Conservation (phyloP, 306 rosid species). For the Trifolium subterraneum region DNA sequence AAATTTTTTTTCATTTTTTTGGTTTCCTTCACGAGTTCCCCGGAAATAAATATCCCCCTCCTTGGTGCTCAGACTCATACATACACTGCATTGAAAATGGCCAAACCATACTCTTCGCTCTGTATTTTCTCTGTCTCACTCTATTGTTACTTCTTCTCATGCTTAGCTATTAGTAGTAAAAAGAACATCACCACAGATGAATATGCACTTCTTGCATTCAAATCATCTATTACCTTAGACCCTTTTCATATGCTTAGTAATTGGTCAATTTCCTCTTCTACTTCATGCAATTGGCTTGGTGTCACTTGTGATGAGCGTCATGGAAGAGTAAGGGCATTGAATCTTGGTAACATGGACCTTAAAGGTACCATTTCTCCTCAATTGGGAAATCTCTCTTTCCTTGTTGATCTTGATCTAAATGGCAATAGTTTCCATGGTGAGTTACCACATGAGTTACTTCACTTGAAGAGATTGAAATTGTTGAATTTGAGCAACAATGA, state of each 20-base stretch:
- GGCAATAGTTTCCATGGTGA: constrained; percentile 4
- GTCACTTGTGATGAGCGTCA: constrained; percentile 8
- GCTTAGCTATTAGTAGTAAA: background rate
- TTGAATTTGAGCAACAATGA: constrained; percentile 1
- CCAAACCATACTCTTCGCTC: background rate
- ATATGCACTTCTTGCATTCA: constrained; percentile 28
- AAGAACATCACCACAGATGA: background rate
- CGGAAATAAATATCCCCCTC: background rate
- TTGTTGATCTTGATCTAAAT: constrained; percentile 31
- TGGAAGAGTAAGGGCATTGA: constrained; percentile 5
- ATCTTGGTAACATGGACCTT: constrained; percentile 14
- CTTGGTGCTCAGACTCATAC: background rate
- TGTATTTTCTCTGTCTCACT: background rate
- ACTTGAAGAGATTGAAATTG: background rate
- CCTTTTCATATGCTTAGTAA: constrained; percentile 4
- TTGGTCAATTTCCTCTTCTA: constrained; percentile 18
- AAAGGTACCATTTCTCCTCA: constrained; percentile 25
- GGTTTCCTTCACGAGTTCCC: no score
- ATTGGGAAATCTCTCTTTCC: constrained; percentile 35
- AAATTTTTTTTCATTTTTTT: no score
- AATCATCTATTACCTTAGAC: constrained; percentile 29
- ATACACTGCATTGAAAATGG: background rate
- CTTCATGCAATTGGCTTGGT: constrained; percentile 27
- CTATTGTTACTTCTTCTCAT: background rate
- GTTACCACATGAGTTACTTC: constrained; percentile 13